These are phyloP conservation scores for Aotearoamyces nothofagi DNA, from an alignment of 2,329 filamentous ascomycete species.

Conservation along the genomic window DNA sequence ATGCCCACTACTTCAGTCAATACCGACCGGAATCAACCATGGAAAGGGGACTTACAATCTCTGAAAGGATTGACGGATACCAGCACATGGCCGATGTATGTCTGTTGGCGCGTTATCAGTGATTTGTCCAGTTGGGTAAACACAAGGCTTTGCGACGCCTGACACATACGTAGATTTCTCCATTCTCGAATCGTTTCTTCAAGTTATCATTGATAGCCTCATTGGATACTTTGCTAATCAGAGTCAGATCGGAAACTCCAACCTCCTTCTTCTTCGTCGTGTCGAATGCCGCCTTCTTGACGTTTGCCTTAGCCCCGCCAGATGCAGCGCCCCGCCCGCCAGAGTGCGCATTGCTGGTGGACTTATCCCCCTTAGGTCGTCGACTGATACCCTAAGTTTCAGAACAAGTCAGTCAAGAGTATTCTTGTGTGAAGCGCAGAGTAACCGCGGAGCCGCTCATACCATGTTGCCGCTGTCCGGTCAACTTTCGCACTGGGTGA, in stretches of 20 bases:
- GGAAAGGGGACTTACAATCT: slow-evolving; percentile 49
- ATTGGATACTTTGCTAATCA: slow-evolving; percentile 97
- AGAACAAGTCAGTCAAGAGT: slow-evolving; percentile 5
- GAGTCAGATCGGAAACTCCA: slow-evolving; percentile 89
- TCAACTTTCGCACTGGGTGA: too few relatives aligned
- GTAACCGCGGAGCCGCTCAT: too few relatives aligned
- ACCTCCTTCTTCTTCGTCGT: slow-evolving; percentile 98
- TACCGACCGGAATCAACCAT: neutral
- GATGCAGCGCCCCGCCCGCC: slow-evolving; percentile 10
- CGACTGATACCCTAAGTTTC: slow-evolving; percentile 18
- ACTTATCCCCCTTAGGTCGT: slow-evolving; percentile 19
- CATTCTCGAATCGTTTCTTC: slow-evolving; percentile 95
- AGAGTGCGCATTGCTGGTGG: slow-evolving; percentile 12
- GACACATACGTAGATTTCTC: slow-evolving; percentile 67
- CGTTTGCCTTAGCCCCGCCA: slow-evolving; percentile 35
- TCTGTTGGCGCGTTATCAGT: slow-evolving; percentile 28
- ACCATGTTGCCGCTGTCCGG: too few relatives aligned
- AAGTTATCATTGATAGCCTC: slow-evolving; percentile 98
- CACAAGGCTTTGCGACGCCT: neutral
- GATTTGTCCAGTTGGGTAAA: neutral
- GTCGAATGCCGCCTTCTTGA: slow-evolving; percentile 94
- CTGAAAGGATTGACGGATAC: slow-evolving; percentile 98
- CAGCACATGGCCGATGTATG: slow-evolving; percentile 98
- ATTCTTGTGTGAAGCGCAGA: too few relatives aligned
- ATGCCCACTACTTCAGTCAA: slow-evolving; percentile 72